Conservation (phyloP, 2,329 filamentous ascomycete species). For the Xylariaceae sp. region DNA sequence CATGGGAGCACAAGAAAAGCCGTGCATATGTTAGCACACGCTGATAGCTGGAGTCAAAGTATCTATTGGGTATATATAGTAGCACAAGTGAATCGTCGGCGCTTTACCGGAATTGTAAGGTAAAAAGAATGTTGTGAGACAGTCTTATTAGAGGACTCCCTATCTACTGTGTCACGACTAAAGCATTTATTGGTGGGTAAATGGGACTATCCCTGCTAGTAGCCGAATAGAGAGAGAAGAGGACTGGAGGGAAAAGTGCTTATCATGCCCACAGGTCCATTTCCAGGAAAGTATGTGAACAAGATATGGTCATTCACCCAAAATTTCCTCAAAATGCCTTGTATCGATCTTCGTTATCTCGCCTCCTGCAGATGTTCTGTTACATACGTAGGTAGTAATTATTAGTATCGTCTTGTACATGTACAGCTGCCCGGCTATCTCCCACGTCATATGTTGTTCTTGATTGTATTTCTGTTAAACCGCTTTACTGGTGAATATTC, state of each 20-base stretch:
- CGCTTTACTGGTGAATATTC: too few species aligned
- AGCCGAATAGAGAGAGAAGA: background rate
- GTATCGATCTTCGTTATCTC: background rate
- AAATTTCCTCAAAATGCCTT: background rate
- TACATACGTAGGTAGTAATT: too few species aligned
- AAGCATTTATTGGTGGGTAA: background rate
- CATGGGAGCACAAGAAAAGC: background rate
- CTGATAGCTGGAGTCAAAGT: background rate
- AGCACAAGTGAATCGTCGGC: background rate
- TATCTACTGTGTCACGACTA: background rate
- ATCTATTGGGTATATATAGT: too few species aligned
- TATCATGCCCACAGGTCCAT: background rate
- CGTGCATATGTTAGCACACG: background rate
- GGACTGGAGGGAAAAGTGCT: background rate
- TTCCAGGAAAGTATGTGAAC: too few species aligned
- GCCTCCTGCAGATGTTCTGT: background rate
- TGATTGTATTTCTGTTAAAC: too few species aligned
- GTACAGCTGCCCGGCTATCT: too few species aligned
- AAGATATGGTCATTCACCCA: too few species aligned
- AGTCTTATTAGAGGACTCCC: background rate
- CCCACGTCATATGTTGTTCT: too few species aligned
- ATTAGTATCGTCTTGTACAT: too few species aligned
- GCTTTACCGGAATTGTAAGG: conserved; percentile 5
- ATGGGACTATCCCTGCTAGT: background rate
- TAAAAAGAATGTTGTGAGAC: background rate